These are phyloP conservation scores for Solanum lignicaule DNA, from an alignment of 257 asterid species.

Conservation along the genomic window DNA sequence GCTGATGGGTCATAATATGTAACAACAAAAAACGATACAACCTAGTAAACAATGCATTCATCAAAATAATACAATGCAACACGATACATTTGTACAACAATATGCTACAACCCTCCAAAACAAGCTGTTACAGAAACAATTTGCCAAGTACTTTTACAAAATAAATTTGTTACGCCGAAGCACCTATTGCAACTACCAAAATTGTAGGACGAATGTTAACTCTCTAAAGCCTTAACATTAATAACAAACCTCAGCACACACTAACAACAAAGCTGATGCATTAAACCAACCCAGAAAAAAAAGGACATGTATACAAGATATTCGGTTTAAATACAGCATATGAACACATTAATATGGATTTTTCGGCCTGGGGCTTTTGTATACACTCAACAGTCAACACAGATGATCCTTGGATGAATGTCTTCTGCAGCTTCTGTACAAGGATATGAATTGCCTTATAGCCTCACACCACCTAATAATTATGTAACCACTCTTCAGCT, in stretches of 20 bases:
- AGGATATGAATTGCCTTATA: neutral
- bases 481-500: neutral
- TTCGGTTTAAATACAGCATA: neutral
- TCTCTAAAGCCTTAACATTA: neutral
- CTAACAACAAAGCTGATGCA: neutral
- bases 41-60: neutral
- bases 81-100: neutral
- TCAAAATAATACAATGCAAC: neutral
- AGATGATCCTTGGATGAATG: neutral
- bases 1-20: neutral
- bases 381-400: neutral
- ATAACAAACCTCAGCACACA: neutral
- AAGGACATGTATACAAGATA: neutral
- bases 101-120: neutral
- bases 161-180: neutral
- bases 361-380: neutral
- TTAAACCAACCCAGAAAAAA: neutral
- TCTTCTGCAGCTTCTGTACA: neutral
- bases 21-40: neutral
- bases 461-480: neutral
- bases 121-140: neutral
- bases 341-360: neutral
- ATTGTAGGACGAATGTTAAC: neutral
- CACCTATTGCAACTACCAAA: neutral
- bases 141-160: neutral